Percentiles rank a stretch among this genome's conserved stretches.
Conservation (phyloP, 2,329 filamentous ascomycete species). For the Phyllosticta citribraziliensis region DNA sequence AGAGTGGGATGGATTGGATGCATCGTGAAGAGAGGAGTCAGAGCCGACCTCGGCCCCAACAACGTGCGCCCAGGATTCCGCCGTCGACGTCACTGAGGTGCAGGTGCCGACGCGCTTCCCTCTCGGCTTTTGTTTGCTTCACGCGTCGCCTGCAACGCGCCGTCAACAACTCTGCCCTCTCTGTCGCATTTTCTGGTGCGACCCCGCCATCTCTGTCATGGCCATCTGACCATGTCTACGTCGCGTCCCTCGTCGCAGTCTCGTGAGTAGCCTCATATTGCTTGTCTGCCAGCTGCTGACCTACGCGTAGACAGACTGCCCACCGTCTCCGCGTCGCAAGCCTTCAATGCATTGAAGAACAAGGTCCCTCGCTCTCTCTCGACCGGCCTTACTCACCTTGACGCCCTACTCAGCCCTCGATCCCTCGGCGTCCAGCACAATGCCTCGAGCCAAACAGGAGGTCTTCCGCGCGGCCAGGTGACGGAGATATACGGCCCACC, state of each 20-base stretch:
- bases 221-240: not conserved
- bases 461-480: slow-evolving; percentile 65
- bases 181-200: not conserved
- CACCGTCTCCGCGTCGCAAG: slow-evolving; percentile 66
- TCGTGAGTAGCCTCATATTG: slow-evolving; percentile 21
- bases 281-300: not conserved
- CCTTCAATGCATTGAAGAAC: slow-evolving; percentile 50
- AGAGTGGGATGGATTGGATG: not conserved
- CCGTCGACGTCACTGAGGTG: slow-evolving; percentile 1
- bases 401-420: slow-evolving; percentile 29
- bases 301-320: slow-evolving; percentile 54
- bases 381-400: slow-evolving; percentile 40
- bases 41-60: not conserved
- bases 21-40: not conserved
- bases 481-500: slow-evolving; percentile 84
- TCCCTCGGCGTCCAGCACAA: slow-evolving; percentile 15
- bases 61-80: not conserved
- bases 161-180: not conserved
- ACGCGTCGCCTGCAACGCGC: slow-evolving; percentile 3
- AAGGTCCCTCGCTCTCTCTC: slow-evolving; percentile 37
- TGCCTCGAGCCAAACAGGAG: slow-evolving; percentile 33
- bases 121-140: not conserved
- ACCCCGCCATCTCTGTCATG: not conserved
- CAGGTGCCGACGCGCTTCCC: not conserved
- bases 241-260: slow-evolving; percentile 21